These are phyloP conservation scores for Neurospora sp. DNA, from an alignment of 495 filamentous ascomycete genomes.

Conservation along the genomic window DNA sequence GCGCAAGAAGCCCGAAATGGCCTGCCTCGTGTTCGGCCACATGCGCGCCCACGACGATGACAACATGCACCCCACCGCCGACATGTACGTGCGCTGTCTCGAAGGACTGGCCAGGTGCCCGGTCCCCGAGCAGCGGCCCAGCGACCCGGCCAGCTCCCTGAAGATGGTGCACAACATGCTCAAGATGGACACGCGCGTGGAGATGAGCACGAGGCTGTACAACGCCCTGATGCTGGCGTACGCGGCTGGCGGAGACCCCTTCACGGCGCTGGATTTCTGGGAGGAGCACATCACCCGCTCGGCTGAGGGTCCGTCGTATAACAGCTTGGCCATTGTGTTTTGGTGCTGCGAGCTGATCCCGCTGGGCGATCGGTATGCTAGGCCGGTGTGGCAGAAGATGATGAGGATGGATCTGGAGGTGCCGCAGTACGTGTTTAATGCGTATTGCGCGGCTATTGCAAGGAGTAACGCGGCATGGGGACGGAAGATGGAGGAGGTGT, in stretches of 20 bases:
- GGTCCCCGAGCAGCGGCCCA: slow-evolving; percentile 37
- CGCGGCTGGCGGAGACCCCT: slow-evolving; percentile 49
- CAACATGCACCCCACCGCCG: slow-evolving; percentile 49
- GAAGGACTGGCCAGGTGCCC: slow-evolving; percentile 58
- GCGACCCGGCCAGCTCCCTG: slow-evolving; percentile 30
- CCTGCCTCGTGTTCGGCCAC: slow-evolving; percentile 73
- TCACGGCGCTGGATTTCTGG: slow-evolving; percentile 68
- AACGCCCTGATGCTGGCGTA: slow-evolving; percentile 87
- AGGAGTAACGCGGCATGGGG: slow-evolving; percentile 18
- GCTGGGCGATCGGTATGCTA: slow-evolving; percentile 54
- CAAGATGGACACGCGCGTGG: slow-evolving; percentile 73
- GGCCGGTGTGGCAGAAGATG: slow-evolving; percentile 65
- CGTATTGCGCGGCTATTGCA: slow-evolving; percentile 66
- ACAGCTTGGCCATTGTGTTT: slow-evolving; percentile 67
- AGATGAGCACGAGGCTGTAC: slow-evolving; percentile 61
- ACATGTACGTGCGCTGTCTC: slow-evolving; percentile 69
- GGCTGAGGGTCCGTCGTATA: slow-evolving; percentile 71
- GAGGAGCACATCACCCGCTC: slow-evolving; percentile 58
- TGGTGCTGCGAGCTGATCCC: slow-evolving; percentile 57
- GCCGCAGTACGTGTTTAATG: slow-evolving; percentile 57
- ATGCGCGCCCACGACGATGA: slow-evolving; percentile 61
- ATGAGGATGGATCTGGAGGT: slow-evolving; percentile 64
- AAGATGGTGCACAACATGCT: slow-evolving; percentile 79
- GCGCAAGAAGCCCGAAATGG: slow-evolving; percentile 69
- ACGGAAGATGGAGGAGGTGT: slow-evolving; percentile 55